Evolutionary conservation across 2,329 filamentous ascomycete species (phyloP), one percentile per base, ranked within the genome.

Genomic region (Talaromyces sp.): DNA sequence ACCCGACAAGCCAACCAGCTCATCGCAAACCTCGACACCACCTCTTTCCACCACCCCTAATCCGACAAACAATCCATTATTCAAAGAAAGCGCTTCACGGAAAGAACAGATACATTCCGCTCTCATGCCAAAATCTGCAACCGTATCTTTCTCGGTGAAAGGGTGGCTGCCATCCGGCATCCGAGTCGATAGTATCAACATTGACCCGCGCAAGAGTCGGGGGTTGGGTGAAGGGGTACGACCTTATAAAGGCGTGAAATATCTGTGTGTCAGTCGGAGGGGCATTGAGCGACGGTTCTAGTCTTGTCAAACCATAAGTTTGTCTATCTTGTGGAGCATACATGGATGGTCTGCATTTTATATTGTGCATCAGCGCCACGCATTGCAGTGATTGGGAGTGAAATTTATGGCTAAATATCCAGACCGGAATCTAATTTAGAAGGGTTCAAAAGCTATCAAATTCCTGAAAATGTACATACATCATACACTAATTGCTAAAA

Each of bases 171-270:
- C 87, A 0, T 88, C 86, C 68, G 87, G 87, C 3, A 82, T 89
- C 70, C 85, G 82, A 67, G 87, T 89, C 1, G 87, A 89, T 62
- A 84, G 83, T 69, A 73, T 89, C 67, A 81, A 81, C n/a, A 77
- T 89, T 14, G 86, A 89, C 74, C 82, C 87, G n/a, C 89, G 91
- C 75, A 93, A 89, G 79, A 96, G 92, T 77, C 86, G 89, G 65
- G 95, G 95, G 0, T 73, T 99, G 54, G 92, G 92, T 0, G 92
- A 96, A 69, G 88, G 90, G 2, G 88, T 98, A 45, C 96, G 93
- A 79, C 95, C 95, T 27, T 98, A 97, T 79, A 99, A 98, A 80
- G 95, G 95, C 1, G 95, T 99, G 69, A 99, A 99, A 79, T 99
- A 99, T 78, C 76, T 99, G 71, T 97, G 93, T 70, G 85, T 88